Evolutionary conservation across 1,139 yeast genomes (phyloP).

Genomic region (Candida sp.): DNA sequence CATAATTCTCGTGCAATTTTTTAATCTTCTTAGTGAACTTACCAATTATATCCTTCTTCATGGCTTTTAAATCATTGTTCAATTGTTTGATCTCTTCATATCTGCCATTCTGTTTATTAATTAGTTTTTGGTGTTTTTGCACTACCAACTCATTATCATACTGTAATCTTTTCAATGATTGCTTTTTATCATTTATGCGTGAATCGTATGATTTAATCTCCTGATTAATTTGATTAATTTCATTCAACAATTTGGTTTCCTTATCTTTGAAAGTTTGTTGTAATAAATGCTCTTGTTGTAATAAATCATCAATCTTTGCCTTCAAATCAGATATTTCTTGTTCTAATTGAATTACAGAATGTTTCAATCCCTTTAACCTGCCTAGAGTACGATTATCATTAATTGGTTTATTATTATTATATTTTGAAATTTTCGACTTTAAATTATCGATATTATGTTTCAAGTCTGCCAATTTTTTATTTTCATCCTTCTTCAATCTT

Average conservation of each 20-base stretch:
- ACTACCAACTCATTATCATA: slow-evolving; percentile 17
- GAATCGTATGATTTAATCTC: slow-evolving; percentile 22
- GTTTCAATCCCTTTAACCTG: slow-evolving; percentile 41
- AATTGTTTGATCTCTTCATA: slow-evolving; percentile 24
- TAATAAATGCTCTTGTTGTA: slow-evolving; percentile 13
- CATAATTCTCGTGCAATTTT: slow-evolving; percentile 35
- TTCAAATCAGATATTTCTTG: slow-evolving; percentile 28
- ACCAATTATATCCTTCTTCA: slow-evolving; percentile 24
- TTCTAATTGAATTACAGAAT: slow-evolving; percentile 40
- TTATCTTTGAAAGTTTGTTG: slow-evolving; percentile 16
- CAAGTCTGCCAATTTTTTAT: slow-evolving; percentile 48
- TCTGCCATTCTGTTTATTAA: slow-evolving; percentile 19
- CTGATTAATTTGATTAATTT: slow-evolving; percentile 23
- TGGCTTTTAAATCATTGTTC: slow-evolving; percentile 24
- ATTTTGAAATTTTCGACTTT: slow-evolving; percentile 45
- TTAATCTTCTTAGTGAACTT: slow-evolving; percentile 28
- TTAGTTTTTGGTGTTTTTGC: slow-evolving; percentile 25
- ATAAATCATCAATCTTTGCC: slow-evolving; percentile 16
- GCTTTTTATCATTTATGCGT: slow-evolving; percentile 19
- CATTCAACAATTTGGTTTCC: slow-evolving; percentile 16
- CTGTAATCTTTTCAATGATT: slow-evolving; percentile 19
- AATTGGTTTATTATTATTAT: slow-evolving; percentile 14
- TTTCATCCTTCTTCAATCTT: slow-evolving; percentile 61
- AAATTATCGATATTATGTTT: slow-evolving; percentile 58
- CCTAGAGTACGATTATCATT: slow-evolving; percentile 31